Conservation (phyloP, 768 basidiomycete genomes). For the Suillus bovinus region DNA sequence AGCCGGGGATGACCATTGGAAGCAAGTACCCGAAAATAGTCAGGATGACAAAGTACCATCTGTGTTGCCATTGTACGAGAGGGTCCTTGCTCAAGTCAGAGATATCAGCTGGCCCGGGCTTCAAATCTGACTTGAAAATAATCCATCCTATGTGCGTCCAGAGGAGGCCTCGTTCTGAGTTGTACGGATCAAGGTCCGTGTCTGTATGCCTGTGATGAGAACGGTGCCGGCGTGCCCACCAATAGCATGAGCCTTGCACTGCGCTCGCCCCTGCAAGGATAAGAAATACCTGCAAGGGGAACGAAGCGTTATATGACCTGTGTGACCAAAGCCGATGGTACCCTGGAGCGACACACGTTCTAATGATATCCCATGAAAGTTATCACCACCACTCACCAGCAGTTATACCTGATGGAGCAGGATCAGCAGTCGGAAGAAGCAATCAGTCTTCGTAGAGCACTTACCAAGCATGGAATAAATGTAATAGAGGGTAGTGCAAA, state of each 20-base stretch:
- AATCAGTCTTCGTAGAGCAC: slow-evolving; percentile 16
- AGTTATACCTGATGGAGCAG: slow-evolving; percentile 43
- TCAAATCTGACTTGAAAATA: slow-evolving; percentile 71
- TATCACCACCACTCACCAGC: slow-evolving; percentile 35
- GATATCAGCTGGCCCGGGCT: slow-evolving; percentile 69
- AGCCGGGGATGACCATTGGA: slow-evolving; percentile 67
- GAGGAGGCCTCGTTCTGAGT: slow-evolving; percentile 72
- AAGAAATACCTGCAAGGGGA: slow-evolving; percentile 67
- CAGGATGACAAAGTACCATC: slow-evolving; percentile 64
- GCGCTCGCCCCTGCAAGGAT: slow-evolving; percentile 78
- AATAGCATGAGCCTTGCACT: slow-evolving; percentile 83
- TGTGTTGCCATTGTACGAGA: slow-evolving; percentile 79
- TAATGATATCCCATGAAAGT: slow-evolving; percentile 6
- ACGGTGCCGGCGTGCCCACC: slow-evolving; percentile 85
- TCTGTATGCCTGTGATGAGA: slow-evolving; percentile 86
- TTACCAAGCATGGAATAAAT: slow-evolving; percentile 84
- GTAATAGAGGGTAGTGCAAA: slow-evolving; percentile 76
- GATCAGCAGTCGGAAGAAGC: slow-evolving; percentile 18
- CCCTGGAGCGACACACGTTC: slow-evolving; percentile 38
- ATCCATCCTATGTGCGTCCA: slow-evolving; percentile 89
- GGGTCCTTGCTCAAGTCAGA: slow-evolving; percentile 71
- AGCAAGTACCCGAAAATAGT: slow-evolving; percentile 67
- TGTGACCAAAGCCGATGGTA: slow-evolving; percentile 90
- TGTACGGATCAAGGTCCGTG: slow-evolving; percentile 85
- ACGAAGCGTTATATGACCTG: slow-evolving; percentile 75